A percentile compares a stretch with the other conserved stretches of the same genome.
phyloP scores from a whole-genome alignment of 75 land plant genomes.

The Azolla pinnata region DNA sequence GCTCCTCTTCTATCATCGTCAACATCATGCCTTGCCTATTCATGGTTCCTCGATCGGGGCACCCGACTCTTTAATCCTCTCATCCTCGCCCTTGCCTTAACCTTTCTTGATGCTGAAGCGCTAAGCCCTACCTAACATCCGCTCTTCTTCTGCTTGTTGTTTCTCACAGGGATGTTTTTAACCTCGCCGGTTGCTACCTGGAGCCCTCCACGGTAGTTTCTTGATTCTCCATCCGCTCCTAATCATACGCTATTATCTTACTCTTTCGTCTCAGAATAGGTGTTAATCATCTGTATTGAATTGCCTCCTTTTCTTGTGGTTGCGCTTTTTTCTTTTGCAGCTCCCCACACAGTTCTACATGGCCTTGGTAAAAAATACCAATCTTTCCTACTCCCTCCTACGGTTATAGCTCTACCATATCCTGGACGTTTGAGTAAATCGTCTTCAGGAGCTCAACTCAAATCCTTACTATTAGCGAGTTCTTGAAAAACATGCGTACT shows the following conservation, averaged over 20 bases:
- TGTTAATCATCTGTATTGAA: not conserved
- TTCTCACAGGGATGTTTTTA: constrained; percentile 53
- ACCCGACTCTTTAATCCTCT: too few relatives aligned
- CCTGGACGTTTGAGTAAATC: too few relatives aligned
- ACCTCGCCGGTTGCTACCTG: constrained; percentile 52
- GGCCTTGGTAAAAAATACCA: constrained; percentile 46
- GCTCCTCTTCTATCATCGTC: too few relatives aligned
- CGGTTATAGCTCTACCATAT: not conserved
- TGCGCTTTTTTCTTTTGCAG: constrained; percentile 30
- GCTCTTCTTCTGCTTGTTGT: not conserved
- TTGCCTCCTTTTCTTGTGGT: not conserved
- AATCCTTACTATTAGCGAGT: too few relatives aligned
- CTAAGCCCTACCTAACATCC: too few relatives aligned
- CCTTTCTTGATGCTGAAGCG: too few relatives aligned
- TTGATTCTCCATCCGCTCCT: not conserved
- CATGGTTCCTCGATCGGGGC: too few relatives aligned
- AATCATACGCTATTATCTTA: not conserved
- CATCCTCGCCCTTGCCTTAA: too few relatives aligned
- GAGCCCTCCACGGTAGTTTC: constrained; percentile 72
- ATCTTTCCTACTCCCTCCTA: not conserved
- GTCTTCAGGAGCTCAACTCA: too few relatives aligned
- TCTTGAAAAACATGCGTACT: not conserved
- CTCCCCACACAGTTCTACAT: constrained; percentile 70
- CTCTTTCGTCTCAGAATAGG: too few relatives aligned
- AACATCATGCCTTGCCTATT: too few relatives aligned